Evolutionary conservation across 345 rosid species (phyloP).

Genomic region (Eucalyptus pauciflora): DNA sequence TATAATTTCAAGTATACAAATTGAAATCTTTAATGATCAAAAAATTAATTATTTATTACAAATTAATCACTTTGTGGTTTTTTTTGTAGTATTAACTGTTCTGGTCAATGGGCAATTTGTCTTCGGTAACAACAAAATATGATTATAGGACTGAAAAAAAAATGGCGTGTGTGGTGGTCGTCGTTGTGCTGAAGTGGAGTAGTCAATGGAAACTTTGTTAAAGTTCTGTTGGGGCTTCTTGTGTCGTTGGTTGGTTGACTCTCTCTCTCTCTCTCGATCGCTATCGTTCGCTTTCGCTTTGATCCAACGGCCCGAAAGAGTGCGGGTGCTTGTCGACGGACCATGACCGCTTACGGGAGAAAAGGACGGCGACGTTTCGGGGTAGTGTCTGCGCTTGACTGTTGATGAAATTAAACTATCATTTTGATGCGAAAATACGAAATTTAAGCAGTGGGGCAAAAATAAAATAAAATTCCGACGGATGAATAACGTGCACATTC

Average conservation of each 20-base stretch:
- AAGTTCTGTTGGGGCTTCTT: background rate
- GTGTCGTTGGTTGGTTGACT: background rate
- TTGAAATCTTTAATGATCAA: no score
- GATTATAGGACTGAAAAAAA: accelerated
- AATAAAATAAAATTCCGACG: accelerated
- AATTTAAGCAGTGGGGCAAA: background rate
- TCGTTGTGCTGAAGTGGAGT: background rate
- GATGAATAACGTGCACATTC: background rate
- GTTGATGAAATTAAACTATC: background rate
- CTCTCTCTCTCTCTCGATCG: background rate
- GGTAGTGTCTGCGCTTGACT: accelerated
- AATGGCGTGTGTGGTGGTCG: background rate
- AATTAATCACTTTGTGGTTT: no score
- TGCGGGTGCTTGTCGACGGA: background rate
- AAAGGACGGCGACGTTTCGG: background rate
- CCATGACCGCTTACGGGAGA: background rate
- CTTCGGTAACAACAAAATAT: accelerated
- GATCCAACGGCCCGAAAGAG: background rate
- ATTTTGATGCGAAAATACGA: background rate
- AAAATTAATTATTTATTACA: no score
- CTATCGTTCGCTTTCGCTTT: background rate
- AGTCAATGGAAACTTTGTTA: background rate
- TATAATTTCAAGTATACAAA: no score
- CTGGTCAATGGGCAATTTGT: background rate
- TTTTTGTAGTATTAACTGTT: accelerated